Conservation (phyloP, 2,329 filamentous ascomycete species). For the Pseudogymnoascus sp. region DNA sequence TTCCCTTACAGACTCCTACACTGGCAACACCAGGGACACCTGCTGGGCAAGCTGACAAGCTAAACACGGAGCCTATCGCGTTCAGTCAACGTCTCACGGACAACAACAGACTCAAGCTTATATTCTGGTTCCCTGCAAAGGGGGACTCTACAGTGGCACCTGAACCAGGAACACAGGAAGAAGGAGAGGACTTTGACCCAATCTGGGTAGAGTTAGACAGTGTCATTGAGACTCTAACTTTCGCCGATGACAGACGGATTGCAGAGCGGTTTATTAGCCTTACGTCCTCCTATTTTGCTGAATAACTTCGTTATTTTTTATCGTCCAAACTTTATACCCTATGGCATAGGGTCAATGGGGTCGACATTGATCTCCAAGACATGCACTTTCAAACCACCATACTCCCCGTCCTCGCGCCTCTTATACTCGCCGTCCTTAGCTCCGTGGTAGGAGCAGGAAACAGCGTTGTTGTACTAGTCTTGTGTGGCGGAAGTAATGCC, state of each 20-base stretch:
- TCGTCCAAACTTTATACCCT: not conserved
- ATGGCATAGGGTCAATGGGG: not conserved
- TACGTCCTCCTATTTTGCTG: not conserved
- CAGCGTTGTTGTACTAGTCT: no score
- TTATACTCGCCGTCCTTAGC: not conserved
- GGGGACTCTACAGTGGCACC: not conserved
- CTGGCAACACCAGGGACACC: not conserved
- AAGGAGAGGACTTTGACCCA: constrained; percentile 13
- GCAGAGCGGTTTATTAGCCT: not conserved
- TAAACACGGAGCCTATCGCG: not conserved
- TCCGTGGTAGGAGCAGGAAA: no score
- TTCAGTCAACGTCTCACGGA: not conserved
- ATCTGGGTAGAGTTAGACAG: constrained; percentile 27
- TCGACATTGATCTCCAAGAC: not conserved
- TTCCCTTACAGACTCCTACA: not conserved
- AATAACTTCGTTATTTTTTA: not conserved
- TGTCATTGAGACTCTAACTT: not conserved
- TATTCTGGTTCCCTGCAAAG: not conserved
- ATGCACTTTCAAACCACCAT: not conserved
- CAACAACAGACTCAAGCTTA: not conserved
- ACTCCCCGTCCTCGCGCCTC: not conserved
- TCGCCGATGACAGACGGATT: not conserved
- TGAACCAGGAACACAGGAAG: constrained; percentile 12
- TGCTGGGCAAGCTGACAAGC: not conserved
- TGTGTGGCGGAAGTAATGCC: no score